Conservation (phyloP, 257 asterid species). For the Solanum neorickii region DNA sequence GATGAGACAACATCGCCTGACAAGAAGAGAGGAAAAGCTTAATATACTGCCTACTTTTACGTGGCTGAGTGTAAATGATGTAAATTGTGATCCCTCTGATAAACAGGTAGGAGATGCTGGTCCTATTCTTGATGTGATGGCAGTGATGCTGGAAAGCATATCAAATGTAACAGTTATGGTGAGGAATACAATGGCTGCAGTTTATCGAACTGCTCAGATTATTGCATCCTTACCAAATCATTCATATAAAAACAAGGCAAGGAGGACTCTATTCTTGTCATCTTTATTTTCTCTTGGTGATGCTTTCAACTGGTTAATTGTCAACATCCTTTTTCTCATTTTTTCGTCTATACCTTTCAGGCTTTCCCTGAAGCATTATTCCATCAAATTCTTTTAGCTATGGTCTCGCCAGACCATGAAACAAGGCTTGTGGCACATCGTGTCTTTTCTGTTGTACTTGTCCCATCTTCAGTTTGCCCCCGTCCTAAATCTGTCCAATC, state of each 20-base stretch:
- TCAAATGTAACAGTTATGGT: conserved; percentile 58
- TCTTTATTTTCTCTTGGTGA: conserved; percentile 3
- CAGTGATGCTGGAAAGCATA: conserved; percentile 70
- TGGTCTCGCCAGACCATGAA: conserved; percentile 66
- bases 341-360: conserved; percentile 13
- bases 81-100: conserved; percentile 11
- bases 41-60: background rate
- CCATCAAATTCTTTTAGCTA: conserved; percentile 60
- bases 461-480: conserved; percentile 66
- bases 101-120: conserved; percentile 70
- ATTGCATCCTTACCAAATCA: conserved; percentile 53
- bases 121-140: conserved; percentile 72
- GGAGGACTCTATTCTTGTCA: conserved; percentile 6
- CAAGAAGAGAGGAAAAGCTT: background rate
- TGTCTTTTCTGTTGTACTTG: conserved; percentile 63
- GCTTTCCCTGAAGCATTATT: conserved; percentile 76
- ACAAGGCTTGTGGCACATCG: conserved; percentile 70
- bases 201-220: conserved; percentile 55
- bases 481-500: conserved; percentile 18
- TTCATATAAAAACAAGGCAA: conserved; percentile 49
- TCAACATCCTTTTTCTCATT: background rate
- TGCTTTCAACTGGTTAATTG: background rate
- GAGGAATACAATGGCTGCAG: conserved; percentile 55
- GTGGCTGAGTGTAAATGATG: conserved; percentile 1
- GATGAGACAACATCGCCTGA: background rate